Percentiles rank a stretch among this genome's conserved stretches.
These are phyloP conservation scores for Boletus pseudopeckii DNA, from an alignment of 768 basidiomycete genomes.

Conservation along the genomic window DNA sequence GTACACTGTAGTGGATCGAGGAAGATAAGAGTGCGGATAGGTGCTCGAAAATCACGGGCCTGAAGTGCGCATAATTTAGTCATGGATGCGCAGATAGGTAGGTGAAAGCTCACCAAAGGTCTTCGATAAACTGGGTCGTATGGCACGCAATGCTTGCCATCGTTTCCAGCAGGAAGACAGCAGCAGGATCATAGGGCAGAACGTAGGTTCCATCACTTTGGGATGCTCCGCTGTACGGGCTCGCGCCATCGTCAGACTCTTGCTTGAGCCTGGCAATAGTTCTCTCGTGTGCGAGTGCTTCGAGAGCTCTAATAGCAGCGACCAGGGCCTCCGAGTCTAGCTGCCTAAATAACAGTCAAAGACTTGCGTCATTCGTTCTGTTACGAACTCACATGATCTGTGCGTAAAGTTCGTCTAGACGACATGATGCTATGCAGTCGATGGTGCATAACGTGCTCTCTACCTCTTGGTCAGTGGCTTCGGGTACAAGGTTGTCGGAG, in stretches of 20 bases:
- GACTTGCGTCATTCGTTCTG: neutral
- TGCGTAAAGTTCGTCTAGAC: slow-evolving; percentile 89
- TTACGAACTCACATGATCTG: slow-evolving; percentile 78
- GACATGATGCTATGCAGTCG: slow-evolving; percentile 92
- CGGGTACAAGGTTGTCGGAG: slow-evolving; percentile 73
- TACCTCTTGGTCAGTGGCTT: slow-evolving; percentile 87
- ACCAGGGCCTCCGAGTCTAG: slow-evolving; percentile 76
- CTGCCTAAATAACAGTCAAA: slow-evolving; percentile 47
- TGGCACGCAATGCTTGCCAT: slow-evolving; percentile 89
- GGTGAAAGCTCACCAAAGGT: slow-evolving; percentile 68
- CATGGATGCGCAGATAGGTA: neutral
- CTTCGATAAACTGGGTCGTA: slow-evolving; percentile 73
- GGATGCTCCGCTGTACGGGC: slow-evolving; percentile 31
- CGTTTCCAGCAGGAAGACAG: slow-evolving; percentile 90
- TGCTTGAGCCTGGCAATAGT: slow-evolving; percentile 77
- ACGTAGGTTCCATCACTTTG: slow-evolving; percentile 47
- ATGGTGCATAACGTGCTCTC: slow-evolving; percentile 94
- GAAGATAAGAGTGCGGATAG: slow-evolving; percentile 75
- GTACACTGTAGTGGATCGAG: slow-evolving; percentile 77
- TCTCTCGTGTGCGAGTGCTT: slow-evolving; percentile 86
- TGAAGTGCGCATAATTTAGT: slow-evolving; percentile 30
- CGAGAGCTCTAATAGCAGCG: slow-evolving; percentile 81
- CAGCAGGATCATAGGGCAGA: slow-evolving; percentile 91
- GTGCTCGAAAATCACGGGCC: slow-evolving; percentile 96
- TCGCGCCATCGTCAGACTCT: slow-evolving; percentile 56